These are phyloP conservation scores for Cyathus striatus DNA, from an alignment of 768 basidiomycete species.

Conservation along the genomic window DNA sequence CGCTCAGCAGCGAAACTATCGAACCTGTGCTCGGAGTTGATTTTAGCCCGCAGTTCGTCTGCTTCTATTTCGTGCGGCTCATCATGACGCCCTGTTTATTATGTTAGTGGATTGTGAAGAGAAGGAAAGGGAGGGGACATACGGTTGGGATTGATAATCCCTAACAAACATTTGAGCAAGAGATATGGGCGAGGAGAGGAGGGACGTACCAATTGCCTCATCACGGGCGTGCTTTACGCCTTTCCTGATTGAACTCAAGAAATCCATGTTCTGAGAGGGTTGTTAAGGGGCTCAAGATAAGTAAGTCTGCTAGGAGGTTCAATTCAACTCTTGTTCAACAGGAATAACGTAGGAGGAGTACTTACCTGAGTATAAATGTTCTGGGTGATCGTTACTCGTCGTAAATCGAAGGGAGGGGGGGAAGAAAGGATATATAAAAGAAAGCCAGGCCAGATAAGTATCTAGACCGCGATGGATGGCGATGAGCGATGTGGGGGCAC, in stretches of 20 bases:
- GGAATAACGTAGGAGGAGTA: too few species aligned
- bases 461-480: too few species aligned
- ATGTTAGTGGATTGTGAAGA: too few species aligned
- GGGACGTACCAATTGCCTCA: constrained; percentile 30
- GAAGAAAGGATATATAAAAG: too few species aligned
- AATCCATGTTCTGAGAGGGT: constrained; percentile 21
- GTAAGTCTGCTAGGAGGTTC: too few species aligned
- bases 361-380: too few species aligned
- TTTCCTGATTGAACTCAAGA: constrained; percentile 23
- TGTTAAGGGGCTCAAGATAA: constrained; percentile 20
- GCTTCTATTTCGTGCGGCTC: constrained; percentile 64
- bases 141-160: constrained; percentile 43
- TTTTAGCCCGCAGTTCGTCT: constrained; percentile 70
- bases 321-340: background rate
- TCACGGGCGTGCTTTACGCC: constrained; percentile 34
- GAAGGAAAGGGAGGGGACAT: constrained; percentile 9
- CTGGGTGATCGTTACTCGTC: too few species aligned
- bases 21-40: constrained; percentile 79
- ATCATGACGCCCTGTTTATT: constrained; percentile 75
- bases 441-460: too few species aligned
- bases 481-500: too few species aligned
- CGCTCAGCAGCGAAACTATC: constrained; percentile 77
- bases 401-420: too few species aligned
- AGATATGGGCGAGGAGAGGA: background rate
- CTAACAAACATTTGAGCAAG: constrained; percentile 15